phyloP scores from a whole-genome alignment of 352 stramenopile species.

The Thalassiosira ordinaria region DNA sequence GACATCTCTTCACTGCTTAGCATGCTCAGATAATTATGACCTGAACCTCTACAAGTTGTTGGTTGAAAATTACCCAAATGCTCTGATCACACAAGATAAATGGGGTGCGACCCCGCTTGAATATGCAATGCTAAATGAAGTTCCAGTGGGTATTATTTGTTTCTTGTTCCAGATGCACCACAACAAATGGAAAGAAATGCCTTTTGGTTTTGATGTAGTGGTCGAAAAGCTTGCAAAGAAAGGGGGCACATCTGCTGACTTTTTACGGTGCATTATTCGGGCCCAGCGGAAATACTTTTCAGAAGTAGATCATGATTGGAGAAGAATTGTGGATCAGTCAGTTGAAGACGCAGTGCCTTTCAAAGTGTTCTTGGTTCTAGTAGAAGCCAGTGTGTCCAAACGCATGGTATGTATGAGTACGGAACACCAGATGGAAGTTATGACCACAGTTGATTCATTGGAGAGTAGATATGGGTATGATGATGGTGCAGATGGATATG shows the following conservation, averaged over 20 bases:
- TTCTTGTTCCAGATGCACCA: slow-evolving; percentile 12
- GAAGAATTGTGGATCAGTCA: background rate
- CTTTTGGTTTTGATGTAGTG: no score
- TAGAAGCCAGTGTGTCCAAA: background rate
- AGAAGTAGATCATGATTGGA: background rate
- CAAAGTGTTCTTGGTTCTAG: background rate
- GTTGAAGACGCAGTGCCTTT: background rate
- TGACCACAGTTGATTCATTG: no score
- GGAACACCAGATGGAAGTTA: no score
- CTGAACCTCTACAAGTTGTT: slow-evolving; percentile 12
- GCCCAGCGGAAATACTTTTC: background rate
- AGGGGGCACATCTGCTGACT: background rate
- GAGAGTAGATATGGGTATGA: background rate
- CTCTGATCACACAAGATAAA: slow-evolving; percentile 24
- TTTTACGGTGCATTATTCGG: background rate
- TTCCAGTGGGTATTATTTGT: slow-evolving; percentile 14
- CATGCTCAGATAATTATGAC: slow-evolving; percentile 26
- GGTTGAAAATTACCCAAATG: slow-evolving; percentile 26
- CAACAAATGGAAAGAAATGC: background rate
- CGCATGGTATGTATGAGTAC: no score
- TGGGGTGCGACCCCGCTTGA: slow-evolving; percentile 27
- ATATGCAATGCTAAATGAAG: slow-evolving; percentile 28
- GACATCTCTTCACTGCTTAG: slow-evolving; percentile 40
- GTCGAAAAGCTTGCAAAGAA: background rate
- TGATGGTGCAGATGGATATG: no score